These are phyloP conservation scores for Mucor irregularis DNA, from an alignment of 371 early-diverging fungal species.

Conservation along the genomic window DNA sequence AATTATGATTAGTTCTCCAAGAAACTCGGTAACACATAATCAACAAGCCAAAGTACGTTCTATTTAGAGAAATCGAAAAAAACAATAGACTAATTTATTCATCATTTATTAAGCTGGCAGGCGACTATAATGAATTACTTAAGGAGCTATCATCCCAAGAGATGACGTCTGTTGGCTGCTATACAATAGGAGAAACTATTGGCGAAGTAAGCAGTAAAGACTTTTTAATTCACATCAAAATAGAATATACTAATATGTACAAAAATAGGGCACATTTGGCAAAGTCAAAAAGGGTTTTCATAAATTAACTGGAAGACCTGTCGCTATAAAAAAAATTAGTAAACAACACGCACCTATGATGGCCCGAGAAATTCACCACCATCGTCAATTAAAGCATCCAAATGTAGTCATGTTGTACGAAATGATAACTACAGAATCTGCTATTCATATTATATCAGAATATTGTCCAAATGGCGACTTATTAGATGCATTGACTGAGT, in stretches of 20 bases:
- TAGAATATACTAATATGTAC: no score
- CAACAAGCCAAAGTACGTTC: slow-evolving; percentile 25
- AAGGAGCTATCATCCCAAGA: slow-evolving; percentile 47
- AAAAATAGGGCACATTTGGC: slow-evolving; percentile 86
- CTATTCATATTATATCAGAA: slow-evolving; percentile 83
- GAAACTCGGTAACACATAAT: slow-evolving; percentile 26
- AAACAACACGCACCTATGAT: slow-evolving; percentile 71
- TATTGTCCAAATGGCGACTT: slow-evolving; percentile 79
- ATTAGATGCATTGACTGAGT: slow-evolving; percentile 66
- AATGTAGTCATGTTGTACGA: slow-evolving; percentile 85
- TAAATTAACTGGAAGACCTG: slow-evolving; percentile 77
- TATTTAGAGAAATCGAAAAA: neutral
- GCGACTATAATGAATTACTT: slow-evolving; percentile 44
- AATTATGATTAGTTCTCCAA: slow-evolving; percentile 23
- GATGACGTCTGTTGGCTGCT: slow-evolving; percentile 49
- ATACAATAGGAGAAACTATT: slow-evolving; percentile 50
- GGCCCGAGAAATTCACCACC: slow-evolving; percentile 87
- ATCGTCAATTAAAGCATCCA: slow-evolving; percentile 80
- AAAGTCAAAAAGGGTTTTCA: slow-evolving; percentile 85
- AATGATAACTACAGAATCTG: slow-evolving; percentile 79
- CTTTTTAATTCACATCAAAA: no score
- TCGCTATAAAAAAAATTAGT: slow-evolving; percentile 82
- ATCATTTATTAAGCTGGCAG: slow-evolving; percentile 12
- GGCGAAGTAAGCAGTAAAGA: no score
- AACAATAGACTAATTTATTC: neutral